Conservation (phyloP, 2,329 filamentous ascomycete genomes). For the Hypomyces rosellus region DNA sequence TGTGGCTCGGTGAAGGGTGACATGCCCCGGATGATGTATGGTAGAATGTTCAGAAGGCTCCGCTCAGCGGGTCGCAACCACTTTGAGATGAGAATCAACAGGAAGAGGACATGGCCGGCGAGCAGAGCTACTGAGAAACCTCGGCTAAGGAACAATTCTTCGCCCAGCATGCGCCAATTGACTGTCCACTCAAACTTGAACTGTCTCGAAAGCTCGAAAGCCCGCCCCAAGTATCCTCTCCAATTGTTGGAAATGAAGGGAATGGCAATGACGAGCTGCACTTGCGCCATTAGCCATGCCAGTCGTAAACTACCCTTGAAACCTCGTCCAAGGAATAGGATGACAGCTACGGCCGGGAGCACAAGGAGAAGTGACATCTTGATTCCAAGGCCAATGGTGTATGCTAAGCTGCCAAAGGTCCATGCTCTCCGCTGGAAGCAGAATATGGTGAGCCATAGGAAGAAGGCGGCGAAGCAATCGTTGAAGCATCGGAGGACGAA, state of each 20-base stretch:
- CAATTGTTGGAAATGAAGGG: slow-evolving; percentile 66
- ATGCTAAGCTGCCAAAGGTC: slow-evolving; percentile 65
- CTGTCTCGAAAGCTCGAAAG: slow-evolving; percentile 84
- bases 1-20: slow-evolving; percentile 44
- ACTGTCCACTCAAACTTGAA: slow-evolving; percentile 99
- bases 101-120: slow-evolving; percentile 55
- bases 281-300: slow-evolving; percentile 63
- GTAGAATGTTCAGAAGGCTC: slow-evolving; percentile 47
- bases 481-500: slow-evolving; percentile 93
- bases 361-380: slow-evolving; percentile 90
- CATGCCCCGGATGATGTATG: slow-evolving; percentile 34
- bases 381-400: slow-evolving; percentile 74
- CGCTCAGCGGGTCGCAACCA: slow-evolving; percentile 68
- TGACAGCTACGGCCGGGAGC: slow-evolving; percentile 70
- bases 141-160: slow-evolving; percentile 66
- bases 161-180: slow-evolving; percentile 94
- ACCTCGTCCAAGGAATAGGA: slow-evolving; percentile 70
- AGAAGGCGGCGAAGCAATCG: slow-evolving; percentile 81
- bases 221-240: slow-evolving; percentile 67
- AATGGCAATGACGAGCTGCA: slow-evolving; percentile 62
- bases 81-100: slow-evolving; percentile 58
- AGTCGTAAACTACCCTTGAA: slow-evolving; percentile 59
- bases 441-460: slow-evolving; percentile 76
- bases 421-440: slow-evolving; percentile 69
- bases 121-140: slow-evolving; percentile 64